A percentile compares a stretch with the other conserved stretches of the same genome.
Evolutionary conservation across 495 filamentous ascomycete genomes (phyloP).

Genomic region (Pyrenopolyporus hunteri): DNA sequence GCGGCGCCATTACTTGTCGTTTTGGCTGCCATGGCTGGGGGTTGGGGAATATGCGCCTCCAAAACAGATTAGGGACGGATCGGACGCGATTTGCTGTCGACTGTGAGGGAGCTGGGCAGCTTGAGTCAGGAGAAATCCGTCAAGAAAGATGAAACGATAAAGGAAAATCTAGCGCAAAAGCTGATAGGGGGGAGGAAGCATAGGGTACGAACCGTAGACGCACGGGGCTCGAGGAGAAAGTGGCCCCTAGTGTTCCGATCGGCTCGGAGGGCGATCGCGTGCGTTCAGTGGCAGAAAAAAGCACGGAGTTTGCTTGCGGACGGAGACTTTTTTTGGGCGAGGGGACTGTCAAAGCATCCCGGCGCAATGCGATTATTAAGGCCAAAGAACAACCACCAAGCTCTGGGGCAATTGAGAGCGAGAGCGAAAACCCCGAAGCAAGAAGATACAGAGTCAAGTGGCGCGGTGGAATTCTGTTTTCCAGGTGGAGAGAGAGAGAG

Average conservation of each 20-base stretch:
- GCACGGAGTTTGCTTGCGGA: constrained; percentile 4
- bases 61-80: constrained; percentile 13
- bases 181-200: constrained; percentile 10
- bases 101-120: constrained; percentile 10
- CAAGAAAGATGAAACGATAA: constrained; percentile 18
- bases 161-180: constrained; percentile 22
- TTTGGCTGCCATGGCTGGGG: constrained; percentile 34
- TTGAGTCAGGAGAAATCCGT: constrained; percentile 16
- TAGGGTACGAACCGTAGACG: constrained; percentile 27
- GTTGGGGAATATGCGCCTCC: constrained; percentile 3
- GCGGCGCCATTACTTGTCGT: constrained; percentile 28
- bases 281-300: constrained; percentile 6
- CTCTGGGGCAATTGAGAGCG: constrained; percentile 9
- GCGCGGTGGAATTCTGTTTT: constrained; percentile 35
- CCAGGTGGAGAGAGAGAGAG: constrained; percentile 23
- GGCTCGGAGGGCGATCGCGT: constrained; percentile 22
- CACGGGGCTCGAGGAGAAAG: constrained; percentile 23
- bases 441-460: constrained; percentile 33
- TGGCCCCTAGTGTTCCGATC: constrained; percentile 28
- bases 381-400: constrained; percentile 15
- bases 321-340: constrained; percentile 16
- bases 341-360: constrained; percentile 32
- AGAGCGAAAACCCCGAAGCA: constrained; percentile 18
- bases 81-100: constrained; percentile 22
- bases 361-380: constrained; percentile 32